phyloP scores from a whole-genome alignment of 2,329 filamentous ascomycete genomes.

The Penicillium crustosum region DNA sequence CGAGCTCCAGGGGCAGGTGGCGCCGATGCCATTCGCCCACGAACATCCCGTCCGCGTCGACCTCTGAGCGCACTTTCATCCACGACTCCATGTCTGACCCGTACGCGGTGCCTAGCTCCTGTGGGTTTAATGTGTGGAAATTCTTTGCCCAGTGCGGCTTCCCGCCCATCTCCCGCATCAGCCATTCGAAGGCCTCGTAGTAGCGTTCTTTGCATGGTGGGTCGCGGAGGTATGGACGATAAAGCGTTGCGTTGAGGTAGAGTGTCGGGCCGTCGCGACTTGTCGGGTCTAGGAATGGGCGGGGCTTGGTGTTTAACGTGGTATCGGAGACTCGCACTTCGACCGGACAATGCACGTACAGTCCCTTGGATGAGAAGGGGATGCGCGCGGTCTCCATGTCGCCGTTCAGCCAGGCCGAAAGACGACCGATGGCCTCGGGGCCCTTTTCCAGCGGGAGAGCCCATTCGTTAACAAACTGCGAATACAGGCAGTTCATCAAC shows the following conservation, averaged over 20 bases:
- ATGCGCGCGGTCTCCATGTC: conserved; percentile 71
- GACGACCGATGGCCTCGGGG: conserved; percentile 77
- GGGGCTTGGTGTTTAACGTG: conserved; percentile 48
- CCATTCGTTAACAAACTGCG: conserved; percentile 99
- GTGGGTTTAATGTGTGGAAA: conserved; percentile 61
- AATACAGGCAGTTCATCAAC: conserved; percentile 96
- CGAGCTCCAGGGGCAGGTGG: conserved; percentile 53
- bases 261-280: conserved; percentile 68
- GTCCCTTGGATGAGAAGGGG: conserved; percentile 72
- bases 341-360: conserved; percentile 86
- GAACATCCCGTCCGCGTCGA: conserved; percentile 82
- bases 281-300: conserved; percentile 73
- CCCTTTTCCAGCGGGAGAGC: conserved; percentile 82
- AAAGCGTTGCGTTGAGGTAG: conserved; percentile 87
- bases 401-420: conserved; percentile 82
- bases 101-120: conserved; percentile 66
- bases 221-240: conserved; percentile 75
- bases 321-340: conserved; percentile 87
- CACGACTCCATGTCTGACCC: conserved; percentile 66
- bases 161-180: conserved; percentile 82
- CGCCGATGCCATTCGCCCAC: conserved; percentile 85
- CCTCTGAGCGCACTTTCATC: conserved; percentile 65
- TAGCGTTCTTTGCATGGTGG: conserved; percentile 75
- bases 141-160: conserved; percentile 94
- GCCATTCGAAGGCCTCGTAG: conserved; percentile 85